Percentiles rank a stretch among this genome's conserved stretches.
phyloP scores from a whole-genome alignment of 164 flowering plant species.

The Euptelea pleiosperma region DNA sequence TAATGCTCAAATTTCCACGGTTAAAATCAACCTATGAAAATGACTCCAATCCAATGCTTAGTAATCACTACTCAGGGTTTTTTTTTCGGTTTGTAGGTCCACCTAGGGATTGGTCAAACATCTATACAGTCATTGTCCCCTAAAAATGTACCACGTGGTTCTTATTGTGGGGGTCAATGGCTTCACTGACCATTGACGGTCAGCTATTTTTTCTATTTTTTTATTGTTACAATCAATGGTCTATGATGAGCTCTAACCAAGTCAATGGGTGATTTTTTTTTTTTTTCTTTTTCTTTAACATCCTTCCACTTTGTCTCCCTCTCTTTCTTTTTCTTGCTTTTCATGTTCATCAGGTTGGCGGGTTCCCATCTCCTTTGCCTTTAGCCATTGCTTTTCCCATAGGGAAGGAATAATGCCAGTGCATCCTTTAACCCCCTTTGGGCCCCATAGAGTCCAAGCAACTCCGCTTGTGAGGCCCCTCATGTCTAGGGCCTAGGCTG shows the following conservation, averaged over 20 bases:
- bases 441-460: conserved; percentile 36
- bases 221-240: conserved; percentile 36
- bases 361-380: conserved; percentile 43
- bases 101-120: too few relatives aligned
- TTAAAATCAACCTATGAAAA: too few relatives aligned
- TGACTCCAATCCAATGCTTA: too few relatives aligned
- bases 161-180: too few relatives aligned
- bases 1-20: too few relatives aligned
- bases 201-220: too few relatives aligned
- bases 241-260: conserved; percentile 46
- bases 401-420: conserved; percentile 43
- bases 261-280: conserved; percentile 39
- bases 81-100: too few relatives aligned
- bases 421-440: conserved; percentile 34
- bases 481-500: conserved; percentile 35
- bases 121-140: too few relatives aligned
- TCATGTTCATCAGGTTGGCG: conserved; percentile 28
- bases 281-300: conserved; percentile 22
- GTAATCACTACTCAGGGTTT: too few relatives aligned
- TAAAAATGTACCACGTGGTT: too few relatives aligned
- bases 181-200: too few relatives aligned
- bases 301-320: conserved; percentile 43
- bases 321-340: conserved; percentile 5
- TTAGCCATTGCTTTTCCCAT: conserved; percentile 42
- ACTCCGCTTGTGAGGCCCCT: conserved; percentile 31